Evolutionary conservation across 495 filamentous ascomycete species (phyloP).

Genomic region (Penicillium arizonense): DNA sequence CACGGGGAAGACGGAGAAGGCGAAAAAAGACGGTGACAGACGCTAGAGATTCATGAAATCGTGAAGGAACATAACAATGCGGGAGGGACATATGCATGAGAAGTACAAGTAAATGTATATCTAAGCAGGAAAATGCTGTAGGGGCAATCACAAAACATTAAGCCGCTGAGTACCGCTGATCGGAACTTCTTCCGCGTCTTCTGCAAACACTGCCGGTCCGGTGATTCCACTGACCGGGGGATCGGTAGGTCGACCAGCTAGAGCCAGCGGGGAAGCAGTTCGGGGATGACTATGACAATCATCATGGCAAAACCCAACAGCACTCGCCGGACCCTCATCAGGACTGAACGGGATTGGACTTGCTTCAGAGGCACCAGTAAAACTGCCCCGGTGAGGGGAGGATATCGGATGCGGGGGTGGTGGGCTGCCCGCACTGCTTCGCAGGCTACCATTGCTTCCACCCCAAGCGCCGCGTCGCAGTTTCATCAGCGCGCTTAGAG

Average conservation of each 20-base stretch:
- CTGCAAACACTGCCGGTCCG: conserved; percentile 10
- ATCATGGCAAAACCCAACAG: conserved; percentile 12
- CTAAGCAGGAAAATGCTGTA: conserved; percentile 4
- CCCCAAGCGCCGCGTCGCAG: conserved; percentile 76
- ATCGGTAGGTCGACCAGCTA: conserved; percentile 13
- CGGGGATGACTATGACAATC: conserved; percentile 7
- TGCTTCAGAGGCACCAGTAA: conserved; percentile 34
- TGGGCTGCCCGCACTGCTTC: conserved; percentile 63
- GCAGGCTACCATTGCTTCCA: conserved; percentile 71
- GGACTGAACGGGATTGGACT: conserved; percentile 26
- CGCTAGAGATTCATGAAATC: conserved; percentile 18
- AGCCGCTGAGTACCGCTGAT: conserved; percentile 6
- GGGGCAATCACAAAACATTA: conserved; percentile 14
- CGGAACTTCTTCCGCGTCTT: conserved; percentile 13
- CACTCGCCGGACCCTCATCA: conserved; percentile 14
- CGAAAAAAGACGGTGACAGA: neutral
- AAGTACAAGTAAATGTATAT: conserved; percentile 7
- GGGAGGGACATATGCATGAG: conserved; percentile 2
- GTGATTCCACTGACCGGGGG: conserved; percentile 16
- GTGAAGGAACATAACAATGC: conserved; percentile 4
- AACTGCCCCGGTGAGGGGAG: conserved; percentile 37
- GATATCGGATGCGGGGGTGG: conserved; percentile 33
- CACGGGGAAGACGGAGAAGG: too few species aligned
- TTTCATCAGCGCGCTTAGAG: conserved; percentile 66
- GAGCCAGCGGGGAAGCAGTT: conserved; percentile 14